phyloP scores from a whole-genome alignment of 2,329 filamentous ascomycete genomes.

The Pyricularia sp. region DNA sequence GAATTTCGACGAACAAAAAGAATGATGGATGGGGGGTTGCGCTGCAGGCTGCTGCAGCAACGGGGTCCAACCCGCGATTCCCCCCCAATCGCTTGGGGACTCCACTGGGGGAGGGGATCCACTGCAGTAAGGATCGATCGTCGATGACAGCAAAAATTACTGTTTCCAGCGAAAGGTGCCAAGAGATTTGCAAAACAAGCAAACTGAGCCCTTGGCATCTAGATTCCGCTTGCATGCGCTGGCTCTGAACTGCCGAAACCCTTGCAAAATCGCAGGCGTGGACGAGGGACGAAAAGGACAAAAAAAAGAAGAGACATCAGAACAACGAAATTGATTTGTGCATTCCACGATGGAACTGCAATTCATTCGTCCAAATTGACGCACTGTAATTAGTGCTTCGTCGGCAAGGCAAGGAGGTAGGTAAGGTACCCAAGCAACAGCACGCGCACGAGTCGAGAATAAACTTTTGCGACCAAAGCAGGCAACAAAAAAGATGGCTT shows the following conservation, averaged over 20 bases:
- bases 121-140: neutral
- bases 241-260: neutral
- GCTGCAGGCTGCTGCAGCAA: neutral
- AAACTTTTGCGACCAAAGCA: neutral
- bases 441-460: neutral
- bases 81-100: no score
- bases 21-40: neutral
- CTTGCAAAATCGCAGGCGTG: neutral
- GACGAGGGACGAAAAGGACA: neutral
- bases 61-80: no score
- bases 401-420: no score
- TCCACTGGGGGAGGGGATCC: no score
- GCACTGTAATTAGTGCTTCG: neutral
- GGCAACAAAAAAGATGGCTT: neutral
- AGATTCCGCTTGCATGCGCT: neutral
- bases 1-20: neutral
- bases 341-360: neutral
- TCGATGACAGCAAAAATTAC: neutral
- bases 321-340: no score
- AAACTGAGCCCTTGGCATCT: neutral
- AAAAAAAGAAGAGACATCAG: neutral
- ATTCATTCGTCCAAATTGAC: neutral
- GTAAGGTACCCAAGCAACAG: no score
- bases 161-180: neutral
- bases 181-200: neutral